Evolutionary conservation across 208 protist species (phyloP).

Genomic region (Leishmania guyanensis): DNA sequence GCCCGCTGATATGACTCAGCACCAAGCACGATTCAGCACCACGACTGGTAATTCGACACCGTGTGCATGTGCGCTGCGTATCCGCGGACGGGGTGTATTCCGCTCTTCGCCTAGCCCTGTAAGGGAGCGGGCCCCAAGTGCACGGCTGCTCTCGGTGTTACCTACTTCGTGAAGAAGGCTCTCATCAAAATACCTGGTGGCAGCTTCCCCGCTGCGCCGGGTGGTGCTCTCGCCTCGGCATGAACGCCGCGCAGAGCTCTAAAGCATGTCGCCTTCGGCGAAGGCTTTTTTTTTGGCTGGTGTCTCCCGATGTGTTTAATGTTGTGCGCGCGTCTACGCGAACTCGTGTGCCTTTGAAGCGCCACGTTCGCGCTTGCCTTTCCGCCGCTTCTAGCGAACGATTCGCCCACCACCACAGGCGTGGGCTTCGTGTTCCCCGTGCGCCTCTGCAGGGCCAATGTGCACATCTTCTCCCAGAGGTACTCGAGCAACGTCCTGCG

Average conservation of each 20-base stretch:
- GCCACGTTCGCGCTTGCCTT: slow-evolving; percentile 37
- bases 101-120: slow-evolving; percentile 41
- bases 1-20: background rate
- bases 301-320: too few relatives aligned
- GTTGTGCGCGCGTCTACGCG: too few relatives aligned
- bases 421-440: slow-evolving; percentile 57
- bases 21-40: background rate
- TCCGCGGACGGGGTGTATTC: slow-evolving; percentile 31
- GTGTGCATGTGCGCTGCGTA: slow-evolving; percentile 13
- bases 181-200: slow-evolving; percentile 45
- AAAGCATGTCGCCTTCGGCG: slow-evolving; percentile 53
- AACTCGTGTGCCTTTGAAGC: slow-evolving; percentile 44
- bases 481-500: slow-evolving; percentile 72
- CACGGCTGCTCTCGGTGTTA: slow-evolving; percentile 36
- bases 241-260: slow-evolving; percentile 45
- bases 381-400: slow-evolving; percentile 44
- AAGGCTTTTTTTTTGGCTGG: slow-evolving; percentile 42
- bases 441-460: slow-evolving; percentile 55
- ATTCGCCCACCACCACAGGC: slow-evolving; percentile 33
- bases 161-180: slow-evolving; percentile 53
- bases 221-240: slow-evolving; percentile 43
- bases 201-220: slow-evolving; percentile 39
- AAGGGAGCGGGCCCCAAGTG: slow-evolving; percentile 38
- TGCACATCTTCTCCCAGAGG: slow-evolving; percentile 76
- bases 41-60: slow-evolving; percentile 30